phyloP scores from a whole-genome alignment of 2,329 filamentous ascomycete species.

The Pseudocercospora ulei region DNA sequence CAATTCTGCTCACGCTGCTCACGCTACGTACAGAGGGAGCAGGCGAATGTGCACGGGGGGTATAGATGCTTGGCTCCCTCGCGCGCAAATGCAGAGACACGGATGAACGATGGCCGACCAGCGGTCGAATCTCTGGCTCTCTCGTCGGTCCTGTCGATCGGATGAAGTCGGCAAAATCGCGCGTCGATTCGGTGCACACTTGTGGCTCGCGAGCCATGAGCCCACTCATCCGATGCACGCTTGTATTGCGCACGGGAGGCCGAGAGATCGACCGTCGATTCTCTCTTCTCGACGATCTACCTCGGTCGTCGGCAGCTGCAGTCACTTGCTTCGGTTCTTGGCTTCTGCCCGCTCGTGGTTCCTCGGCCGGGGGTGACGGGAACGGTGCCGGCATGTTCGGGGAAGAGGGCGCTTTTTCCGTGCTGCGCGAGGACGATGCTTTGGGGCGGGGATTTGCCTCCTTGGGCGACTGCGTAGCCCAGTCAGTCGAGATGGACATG shows the following conservation, averaged over 20 bases:
- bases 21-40: slow-evolving; percentile 21
- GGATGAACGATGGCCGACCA: slow-evolving; percentile 24
- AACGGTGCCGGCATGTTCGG: slow-evolving; percentile 14
- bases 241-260: slow-evolving; percentile 30
- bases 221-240: slow-evolving; percentile 30
- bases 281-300: slow-evolving; percentile 15
- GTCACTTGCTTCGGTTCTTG: slow-evolving; percentile 22
- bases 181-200: slow-evolving; percentile 58
- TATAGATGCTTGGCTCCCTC: slow-evolving; percentile 10
- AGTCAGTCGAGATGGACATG: slow-evolving; percentile 1
- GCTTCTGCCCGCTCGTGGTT: slow-evolving; percentile 21
- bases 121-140: slow-evolving; percentile 23
- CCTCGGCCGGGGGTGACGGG: slow-evolving; percentile 9
- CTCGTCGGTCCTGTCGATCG: slow-evolving; percentile 63
- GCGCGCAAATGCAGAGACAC: slow-evolving; percentile 23
- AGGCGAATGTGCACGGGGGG: slow-evolving; percentile 23
- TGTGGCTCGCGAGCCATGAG: slow-evolving; percentile 60
- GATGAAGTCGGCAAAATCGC: slow-evolving; percentile 83
- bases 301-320: slow-evolving; percentile 17
- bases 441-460: slow-evolving; percentile 15
- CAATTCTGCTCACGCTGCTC: slow-evolving; percentile 15
- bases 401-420: slow-evolving; percentile 12
- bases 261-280: slow-evolving; percentile 30
- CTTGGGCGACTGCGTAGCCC: slow-evolving; percentile 16
- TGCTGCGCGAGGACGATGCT: slow-evolving; percentile 11